Evolutionary conservation across 2,329 filamentous ascomycete species (phyloP), one percentile per base, ranked within the genome.

Genomic region (Pleoardoris graminearum): DNA sequence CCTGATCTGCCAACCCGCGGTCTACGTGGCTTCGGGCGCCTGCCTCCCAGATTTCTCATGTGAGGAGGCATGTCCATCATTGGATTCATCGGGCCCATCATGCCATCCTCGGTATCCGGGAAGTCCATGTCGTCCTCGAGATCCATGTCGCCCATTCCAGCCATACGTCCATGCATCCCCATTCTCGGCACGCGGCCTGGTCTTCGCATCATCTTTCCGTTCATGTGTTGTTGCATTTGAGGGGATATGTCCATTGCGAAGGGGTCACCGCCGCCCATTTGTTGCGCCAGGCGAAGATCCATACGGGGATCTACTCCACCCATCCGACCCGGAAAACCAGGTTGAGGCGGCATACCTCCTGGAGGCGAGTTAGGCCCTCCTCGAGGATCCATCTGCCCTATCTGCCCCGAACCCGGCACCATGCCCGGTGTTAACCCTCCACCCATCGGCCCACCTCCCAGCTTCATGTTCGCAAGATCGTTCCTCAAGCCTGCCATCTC

Each of bases 281-380:
- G 53, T 23, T 54, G 50, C 11, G 49, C 50, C 33, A 58, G 33
- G 10, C 50, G 54, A n/a, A 56, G 54, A 49, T 58, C 57, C 44
- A 57, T 50, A n/a, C 51, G 54, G 10, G 58, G 54, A 48, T 60
- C 57, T 38, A 55, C 48, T n/a, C 37, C 38, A 10, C 32, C 19
- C 43, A 38, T 38, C 37, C 29, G 30, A 23, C 33, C 35, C 16
- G 32, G 30, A 23, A 19, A 39, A 7, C 16, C 27, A 4, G 16
- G 23, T 17, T 29, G 33, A 8, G 23, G 8, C 3, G 17, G 22
- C 36, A 42, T 45, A 7, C 17, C 42, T 6, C 33, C 41, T n/a
- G 29, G 37, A 7, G 44, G 44, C 16, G 37, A 14, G 14, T n/a
- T 14, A 5, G 30, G 12, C 8, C 11, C 17, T 6, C 16, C 22